Base-by-base conservation (phyloP, 805 yeast genomes). In the Cyberlindnera nakhonratchasimensis region DNA sequence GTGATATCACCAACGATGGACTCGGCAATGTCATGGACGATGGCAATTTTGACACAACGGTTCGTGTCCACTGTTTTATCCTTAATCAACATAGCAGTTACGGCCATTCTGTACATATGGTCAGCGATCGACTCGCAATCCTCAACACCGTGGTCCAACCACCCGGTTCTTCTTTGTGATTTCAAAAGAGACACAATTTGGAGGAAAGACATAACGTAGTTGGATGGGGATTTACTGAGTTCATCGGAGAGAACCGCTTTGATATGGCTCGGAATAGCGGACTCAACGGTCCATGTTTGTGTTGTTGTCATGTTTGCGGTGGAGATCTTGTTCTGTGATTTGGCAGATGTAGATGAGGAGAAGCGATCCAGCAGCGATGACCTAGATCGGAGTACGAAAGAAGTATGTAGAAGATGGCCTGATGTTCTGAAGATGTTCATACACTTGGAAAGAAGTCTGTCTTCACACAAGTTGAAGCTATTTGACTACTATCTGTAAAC, bases 21-120 rank as follows among this genome's bases (percentile, higher is more conserved):
- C 69, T 91, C 99, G 10, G 98, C 96, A 55, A 91, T 85, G 63
- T 91, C 99, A 68, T 91, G 99, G 24, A 89, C 80, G 30, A 89
- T 69, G 1, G 96, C 89, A 40, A 91, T 89, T 64, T 85, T 83
- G 37, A 81, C 83, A 68, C 96, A 88, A 53, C 77, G 77, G 46
- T 75, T 72, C 20, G 75, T 69, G 62, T 86, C 79, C 24, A 85
- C 69, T 2, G 68, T 63, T n/a, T 64, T 62, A 38, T 72, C 65
- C 22, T 66, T 64, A 32, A 87, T 72, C 19, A 88, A 63, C 83
- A 89, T 77, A 18, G 91, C 71, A 32, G 88, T 78, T 17, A 90
- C 69, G 5, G 88, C 79, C 96, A 91, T 90, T 43, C 99, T 72
- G 61, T 91, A 90, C 96, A 90, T 90, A 63, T 91, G 97, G 64